Percentiles rank a stretch among this genome's conserved stretches.
phyloP scores from a whole-genome alignment of 2,329 filamentous ascomycete genomes.

The Epichloe coenophiala region DNA sequence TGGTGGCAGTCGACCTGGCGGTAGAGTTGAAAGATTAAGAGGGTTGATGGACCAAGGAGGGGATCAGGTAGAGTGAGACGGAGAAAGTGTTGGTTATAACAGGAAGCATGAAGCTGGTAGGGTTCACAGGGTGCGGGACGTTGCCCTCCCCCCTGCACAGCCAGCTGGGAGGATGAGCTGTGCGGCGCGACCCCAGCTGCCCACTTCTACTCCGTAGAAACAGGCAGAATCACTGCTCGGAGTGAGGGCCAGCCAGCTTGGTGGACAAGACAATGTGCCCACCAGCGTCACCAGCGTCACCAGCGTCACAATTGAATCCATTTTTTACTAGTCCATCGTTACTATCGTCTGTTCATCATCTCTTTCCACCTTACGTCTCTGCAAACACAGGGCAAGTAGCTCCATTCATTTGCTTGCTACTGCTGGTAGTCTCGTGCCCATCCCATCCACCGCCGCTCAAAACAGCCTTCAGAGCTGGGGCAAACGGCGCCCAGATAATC shows the following conservation, averaged over 20 bases:
- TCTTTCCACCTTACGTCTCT: neutral
- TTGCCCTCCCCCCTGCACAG: neutral
- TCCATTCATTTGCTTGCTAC: constrained; percentile 1
- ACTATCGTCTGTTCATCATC: neutral
- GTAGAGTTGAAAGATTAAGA: neutral
- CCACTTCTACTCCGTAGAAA: constrained; percentile 14
- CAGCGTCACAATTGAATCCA: neutral
- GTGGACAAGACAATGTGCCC: neutral
- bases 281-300: neutral
- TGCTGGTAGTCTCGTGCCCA: constrained; percentile 12
- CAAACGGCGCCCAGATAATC: neutral
- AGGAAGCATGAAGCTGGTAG: neutral
- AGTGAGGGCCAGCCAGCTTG: neutral
- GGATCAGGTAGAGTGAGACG: neutral
- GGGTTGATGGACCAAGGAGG: neutral
- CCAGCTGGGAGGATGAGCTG: neutral
- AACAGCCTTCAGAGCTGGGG: neutral
- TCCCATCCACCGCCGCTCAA: neutral
- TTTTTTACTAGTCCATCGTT: neutral
- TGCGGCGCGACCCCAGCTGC: neutral
- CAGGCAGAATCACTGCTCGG: constrained; percentile 11
- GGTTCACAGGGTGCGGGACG: neutral
- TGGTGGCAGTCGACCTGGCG: neutral
- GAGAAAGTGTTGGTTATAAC: neutral
- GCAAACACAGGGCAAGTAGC: neutral